Percentiles rank a stretch among this genome's conserved stretches.
Conservation (phyloP, 1,284 basidiomycete species). For the Ceratobasidium sp. region DNA sequence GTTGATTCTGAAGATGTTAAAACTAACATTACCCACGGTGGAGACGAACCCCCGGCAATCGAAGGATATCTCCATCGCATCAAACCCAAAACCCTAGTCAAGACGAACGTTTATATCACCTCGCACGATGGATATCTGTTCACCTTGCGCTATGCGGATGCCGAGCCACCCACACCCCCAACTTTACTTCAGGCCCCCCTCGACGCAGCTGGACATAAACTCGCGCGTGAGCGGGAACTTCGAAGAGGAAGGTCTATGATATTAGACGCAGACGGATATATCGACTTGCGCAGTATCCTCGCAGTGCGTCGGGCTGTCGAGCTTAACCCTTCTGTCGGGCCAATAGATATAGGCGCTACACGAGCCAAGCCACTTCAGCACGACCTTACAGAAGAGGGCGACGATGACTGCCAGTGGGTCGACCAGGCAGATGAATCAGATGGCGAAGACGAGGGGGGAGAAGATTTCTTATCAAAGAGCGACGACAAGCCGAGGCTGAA, state of each 20-base stretch:
- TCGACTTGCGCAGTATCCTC: slow-evolving; percentile 71
- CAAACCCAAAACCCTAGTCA: slow-evolving; percentile 64
- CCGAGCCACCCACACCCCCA: slow-evolving; percentile 71
- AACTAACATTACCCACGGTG: not conserved
- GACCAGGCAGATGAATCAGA: slow-evolving; percentile 60
- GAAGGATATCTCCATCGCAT: slow-evolving; percentile 83
- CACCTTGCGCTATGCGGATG: slow-evolving; percentile 59
- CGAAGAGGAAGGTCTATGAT: slow-evolving; percentile 71
- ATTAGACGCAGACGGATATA: slow-evolving; percentile 65
- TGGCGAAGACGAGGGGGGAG: slow-evolving; percentile 70
- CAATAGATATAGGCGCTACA: slow-evolving; percentile 17
- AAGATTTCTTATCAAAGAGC: slow-evolving; percentile 58
- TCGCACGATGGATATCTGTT: slow-evolving; percentile 79
- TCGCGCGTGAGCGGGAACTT: slow-evolving; percentile 61
- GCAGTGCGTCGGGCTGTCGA: slow-evolving; percentile 69
- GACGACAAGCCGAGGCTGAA: slow-evolving; percentile 60
- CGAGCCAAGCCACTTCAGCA: slow-evolving; percentile 20
- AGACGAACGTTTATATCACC: slow-evolving; percentile 70
- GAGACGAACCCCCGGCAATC: slow-evolving; percentile 70
- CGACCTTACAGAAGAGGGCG: slow-evolving; percentile 40
- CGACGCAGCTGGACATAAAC: slow-evolving; percentile 41
- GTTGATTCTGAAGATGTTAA: not conserved
- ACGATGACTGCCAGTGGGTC: slow-evolving; percentile 54
- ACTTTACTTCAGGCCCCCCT: slow-evolving; percentile 51
- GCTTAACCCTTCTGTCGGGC: slow-evolving; percentile 51